Conservation (phyloP, 139 green algal species). For the Axilococcus clingmanii region DNA sequence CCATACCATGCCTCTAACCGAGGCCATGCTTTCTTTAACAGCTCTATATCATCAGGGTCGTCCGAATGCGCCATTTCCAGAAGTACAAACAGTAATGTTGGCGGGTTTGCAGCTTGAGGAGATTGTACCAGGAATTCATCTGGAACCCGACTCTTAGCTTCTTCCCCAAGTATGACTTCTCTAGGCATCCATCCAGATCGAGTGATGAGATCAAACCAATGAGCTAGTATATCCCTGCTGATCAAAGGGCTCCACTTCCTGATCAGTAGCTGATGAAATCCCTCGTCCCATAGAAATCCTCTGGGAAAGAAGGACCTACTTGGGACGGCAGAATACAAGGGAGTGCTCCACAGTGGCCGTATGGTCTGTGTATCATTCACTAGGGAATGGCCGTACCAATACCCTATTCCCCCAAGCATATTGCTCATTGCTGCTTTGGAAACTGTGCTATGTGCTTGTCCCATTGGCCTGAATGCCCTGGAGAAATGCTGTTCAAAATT, state of each 20-base stretch:
- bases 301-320: conserved; percentile 86
- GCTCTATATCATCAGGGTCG: conserved; percentile 10
- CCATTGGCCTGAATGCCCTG: neutral
- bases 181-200: conserved; percentile 65
- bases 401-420: conserved; percentile 84
- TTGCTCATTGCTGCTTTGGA: conserved; percentile 74
- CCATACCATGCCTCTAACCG: conserved; percentile 70
- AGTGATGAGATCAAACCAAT: conserved; percentile 93
- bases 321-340: conserved; percentile 65
- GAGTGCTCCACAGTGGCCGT: conserved; percentile 12
- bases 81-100: conserved; percentile 81
- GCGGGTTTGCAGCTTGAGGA: conserved; percentile 76
- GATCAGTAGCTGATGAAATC: conserved; percentile 80
- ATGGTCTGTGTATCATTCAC: conserved; percentile 14
- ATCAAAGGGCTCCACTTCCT: conserved; percentile 55
- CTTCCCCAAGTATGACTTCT: conserved; percentile 68
- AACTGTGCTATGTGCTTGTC: too few species aligned
- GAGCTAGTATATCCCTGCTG: conserved; percentile 62
- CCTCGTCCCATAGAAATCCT: conserved; percentile 96
- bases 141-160: conserved; percentile 66
- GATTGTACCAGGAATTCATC: conserved; percentile 83
- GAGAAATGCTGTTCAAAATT: too few species aligned
- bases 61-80: conserved; percentile 38
- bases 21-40: conserved; percentile 50
- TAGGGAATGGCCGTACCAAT: conserved; percentile 76